A percentile compares a stretch with the other conserved stretches of the same genome.
phyloP scores from a whole-genome alignment of 176 grass and related monocot genomes.

The Alopecurus myosuroides region DNA sequence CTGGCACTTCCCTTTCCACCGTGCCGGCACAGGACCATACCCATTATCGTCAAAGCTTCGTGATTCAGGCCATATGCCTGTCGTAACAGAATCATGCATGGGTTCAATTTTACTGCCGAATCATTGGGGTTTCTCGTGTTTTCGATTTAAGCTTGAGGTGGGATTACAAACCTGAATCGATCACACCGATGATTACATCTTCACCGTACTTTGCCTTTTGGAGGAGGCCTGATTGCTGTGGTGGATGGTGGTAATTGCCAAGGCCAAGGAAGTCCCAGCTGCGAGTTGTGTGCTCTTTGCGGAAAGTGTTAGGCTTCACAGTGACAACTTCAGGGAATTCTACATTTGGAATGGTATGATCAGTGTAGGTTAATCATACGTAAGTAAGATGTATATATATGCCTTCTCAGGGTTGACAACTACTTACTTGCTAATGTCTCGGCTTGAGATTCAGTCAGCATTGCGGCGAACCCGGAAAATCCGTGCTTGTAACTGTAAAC shows the following conservation, averaged over 20 bases:
- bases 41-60: conserved; percentile 30
- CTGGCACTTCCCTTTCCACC: conserved; percentile 44
- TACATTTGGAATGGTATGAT: background rate
- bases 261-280: conserved; percentile 45
- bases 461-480: conserved; percentile 16
- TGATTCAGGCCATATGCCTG: conserved; percentile 52
- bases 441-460: conserved; percentile 17
- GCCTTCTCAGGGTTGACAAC: background rate
- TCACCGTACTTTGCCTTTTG: conserved; percentile 35
- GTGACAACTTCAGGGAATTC: conserved; percentile 34
- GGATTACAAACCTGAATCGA: conserved; percentile 21
- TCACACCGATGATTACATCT: conserved; percentile 30
- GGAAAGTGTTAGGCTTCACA: conserved; percentile 14
- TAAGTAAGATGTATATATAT: background rate
- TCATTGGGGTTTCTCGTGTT: background rate
- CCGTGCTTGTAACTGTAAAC: conserved; percentile 20
- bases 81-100: background rate
- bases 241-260: background rate
- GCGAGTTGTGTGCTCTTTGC: conserved; percentile 16
- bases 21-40: conserved; percentile 15
- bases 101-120: background rate
- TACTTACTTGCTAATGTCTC: background rate
- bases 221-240: background rate
- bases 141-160: background rate
- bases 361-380: background rate